Conservation (phyloP, 129 eudicot species). For the Lactuca sativa region DNA sequence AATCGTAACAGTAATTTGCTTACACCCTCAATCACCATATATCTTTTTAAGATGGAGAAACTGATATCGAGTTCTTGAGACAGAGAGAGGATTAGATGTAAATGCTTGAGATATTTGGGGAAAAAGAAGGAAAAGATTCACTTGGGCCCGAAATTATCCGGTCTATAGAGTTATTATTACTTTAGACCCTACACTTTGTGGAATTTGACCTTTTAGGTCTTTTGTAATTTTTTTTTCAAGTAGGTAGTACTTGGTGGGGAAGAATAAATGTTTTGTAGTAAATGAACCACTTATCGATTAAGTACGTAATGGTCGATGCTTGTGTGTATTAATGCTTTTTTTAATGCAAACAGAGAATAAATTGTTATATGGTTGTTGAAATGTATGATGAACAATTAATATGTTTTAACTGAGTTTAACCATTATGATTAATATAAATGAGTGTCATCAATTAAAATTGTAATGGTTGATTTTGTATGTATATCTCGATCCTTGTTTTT, state of each 20-base stretch:
- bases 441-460: no score
- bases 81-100: not conserved
- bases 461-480: no score
- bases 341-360: no score
- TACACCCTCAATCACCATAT: slow-evolving; percentile 26
- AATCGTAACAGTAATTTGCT: slow-evolving; percentile 14
- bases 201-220: not conserved
- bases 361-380: no score
- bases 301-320: no score
- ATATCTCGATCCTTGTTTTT: no score
- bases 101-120: slow-evolving; percentile 23
- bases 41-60: not conserved
- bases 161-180: not conserved
- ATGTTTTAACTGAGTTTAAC: no score
- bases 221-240: not conserved
- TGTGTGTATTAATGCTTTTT: not conserved
- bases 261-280: not conserved
- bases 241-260: not conserved
- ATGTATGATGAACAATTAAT: no score
- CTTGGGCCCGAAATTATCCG: not conserved
- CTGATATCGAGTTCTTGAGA: slow-evolving; percentile 1
- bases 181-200: slow-evolving; percentile 8
- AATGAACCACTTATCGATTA: no score
- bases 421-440: no score
- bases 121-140: not conserved